Evolutionary conservation across 768 basidiomycete species (phyloP).

Genomic region (Collybia nuda): DNA sequence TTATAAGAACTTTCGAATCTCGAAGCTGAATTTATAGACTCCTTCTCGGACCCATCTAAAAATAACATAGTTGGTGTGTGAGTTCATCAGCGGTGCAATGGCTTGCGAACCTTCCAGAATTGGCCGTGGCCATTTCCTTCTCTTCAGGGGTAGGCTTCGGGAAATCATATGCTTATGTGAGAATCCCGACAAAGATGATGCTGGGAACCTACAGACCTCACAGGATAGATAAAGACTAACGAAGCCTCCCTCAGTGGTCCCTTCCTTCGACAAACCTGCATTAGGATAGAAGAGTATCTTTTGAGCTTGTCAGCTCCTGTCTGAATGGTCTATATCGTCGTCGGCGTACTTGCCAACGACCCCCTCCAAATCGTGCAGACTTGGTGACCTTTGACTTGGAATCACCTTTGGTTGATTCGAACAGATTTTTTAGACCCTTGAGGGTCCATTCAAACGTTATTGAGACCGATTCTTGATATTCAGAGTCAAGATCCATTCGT

Average conservation of each 20-base stretch:
- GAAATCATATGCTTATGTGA: not conserved
- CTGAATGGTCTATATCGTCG: not conserved
- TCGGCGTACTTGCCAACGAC: conserved; percentile 66
- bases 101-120: conserved; percentile 46
- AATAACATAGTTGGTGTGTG: not conserved
- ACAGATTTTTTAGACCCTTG: conserved; percentile 65
- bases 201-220: conserved; percentile 45
- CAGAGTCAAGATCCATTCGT: conserved; percentile 26
- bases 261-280: conserved; percentile 62
- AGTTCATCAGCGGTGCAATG: not conserved
- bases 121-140: conserved; percentile 59
- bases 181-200: not conserved
- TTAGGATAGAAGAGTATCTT: conserved; percentile 86
- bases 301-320: not conserved
- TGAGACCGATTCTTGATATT: conserved; percentile 51
- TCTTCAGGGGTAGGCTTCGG: conserved; percentile 75
- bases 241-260: conserved; percentile 48
- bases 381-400: conserved; percentile 76
- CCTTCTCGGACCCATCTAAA: conserved; percentile 83
- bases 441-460: conserved; percentile 80
- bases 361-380: conserved; percentile 74
- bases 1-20: conserved; percentile 62
- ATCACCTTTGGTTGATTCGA: conserved; percentile 80
- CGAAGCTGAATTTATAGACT: conserved; percentile 83
- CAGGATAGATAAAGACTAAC: conserved; percentile 82